phyloP scores from a whole-genome alignment of 1,284 basidiomycete species.

The Cutaneotrichosporon spelunceum region DNA sequence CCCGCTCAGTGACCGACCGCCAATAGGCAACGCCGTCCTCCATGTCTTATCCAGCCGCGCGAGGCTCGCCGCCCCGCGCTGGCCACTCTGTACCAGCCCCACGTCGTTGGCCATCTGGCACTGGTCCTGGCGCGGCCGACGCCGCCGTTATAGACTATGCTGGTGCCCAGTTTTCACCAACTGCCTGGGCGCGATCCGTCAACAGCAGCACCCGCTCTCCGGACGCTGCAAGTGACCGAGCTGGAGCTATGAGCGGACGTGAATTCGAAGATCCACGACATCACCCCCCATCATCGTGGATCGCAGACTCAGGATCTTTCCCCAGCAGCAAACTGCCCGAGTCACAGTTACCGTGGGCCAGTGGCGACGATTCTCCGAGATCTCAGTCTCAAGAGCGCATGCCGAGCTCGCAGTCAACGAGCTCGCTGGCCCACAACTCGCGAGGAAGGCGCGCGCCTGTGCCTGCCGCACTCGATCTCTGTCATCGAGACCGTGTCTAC shows the following conservation, averaged over 20 bases:
- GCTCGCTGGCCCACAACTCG: constrained; percentile 24
- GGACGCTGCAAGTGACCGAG: constrained; percentile 5
- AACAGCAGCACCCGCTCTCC: constrained; percentile 8
- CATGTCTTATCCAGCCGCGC: constrained; percentile 25
- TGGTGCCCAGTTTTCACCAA: constrained; percentile 1
- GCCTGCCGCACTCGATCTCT: constrained; percentile 15
- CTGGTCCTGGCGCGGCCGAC: background rate
- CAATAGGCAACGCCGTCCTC: constrained; percentile 13
- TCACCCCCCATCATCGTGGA: constrained; percentile 6
- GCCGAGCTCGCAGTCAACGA: constrained; percentile 24
- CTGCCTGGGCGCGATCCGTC: constrained; percentile 6
- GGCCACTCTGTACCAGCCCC: constrained; percentile 9
- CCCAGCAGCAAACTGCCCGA: background rate
- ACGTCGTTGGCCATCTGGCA: background rate
- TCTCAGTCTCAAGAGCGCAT: constrained; percentile 17
- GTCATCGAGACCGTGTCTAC: background rate
- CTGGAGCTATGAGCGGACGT: background rate
- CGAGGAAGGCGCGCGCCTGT: constrained; percentile 14
- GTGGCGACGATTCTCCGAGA: background rate
- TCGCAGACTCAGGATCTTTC: background rate
- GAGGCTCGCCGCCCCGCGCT: constrained; percentile 26
- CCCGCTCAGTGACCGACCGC: constrained; percentile 15
- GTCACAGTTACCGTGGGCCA: constrained; percentile 2
- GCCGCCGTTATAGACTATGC: background rate
- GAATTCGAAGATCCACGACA: constrained; percentile 3